Conservation (phyloP, 495 filamentous ascomycete genomes). For the Neurospora sp. region DNA sequence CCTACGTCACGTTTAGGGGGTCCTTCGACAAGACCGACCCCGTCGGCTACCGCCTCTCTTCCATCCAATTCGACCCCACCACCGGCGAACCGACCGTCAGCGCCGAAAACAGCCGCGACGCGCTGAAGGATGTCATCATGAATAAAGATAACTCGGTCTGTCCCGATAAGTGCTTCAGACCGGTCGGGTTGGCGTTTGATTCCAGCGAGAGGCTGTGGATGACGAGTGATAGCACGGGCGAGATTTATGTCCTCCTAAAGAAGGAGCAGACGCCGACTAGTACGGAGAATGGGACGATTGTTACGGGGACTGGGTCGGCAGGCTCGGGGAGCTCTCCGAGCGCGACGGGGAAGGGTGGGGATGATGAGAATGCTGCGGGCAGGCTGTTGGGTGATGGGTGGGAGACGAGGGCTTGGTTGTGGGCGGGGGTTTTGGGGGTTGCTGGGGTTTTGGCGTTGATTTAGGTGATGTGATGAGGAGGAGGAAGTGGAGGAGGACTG, state of each 20-base stretch:
- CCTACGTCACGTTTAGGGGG: conserved; percentile 46
- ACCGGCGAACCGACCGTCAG: conserved; percentile 31
- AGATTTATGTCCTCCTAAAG: conserved; percentile 37
- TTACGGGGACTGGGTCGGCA: conserved; percentile 1
- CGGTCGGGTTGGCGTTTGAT: conserved; percentile 40
- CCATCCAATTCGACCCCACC: conserved; percentile 24
- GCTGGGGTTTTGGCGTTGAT: neutral
- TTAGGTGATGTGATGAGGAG: too few relatives aligned
- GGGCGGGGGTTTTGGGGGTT: neutral
- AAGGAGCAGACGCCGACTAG: conserved; percentile 1
- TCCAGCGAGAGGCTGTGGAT: conserved; percentile 33
- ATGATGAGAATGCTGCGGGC: neutral
- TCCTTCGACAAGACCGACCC: conserved; percentile 39
- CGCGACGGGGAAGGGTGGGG: neutral
- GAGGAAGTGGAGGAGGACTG: too few relatives aligned
- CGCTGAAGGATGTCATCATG: conserved; percentile 35
- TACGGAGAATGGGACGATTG: conserved; percentile 12
- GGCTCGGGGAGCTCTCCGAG: neutral
- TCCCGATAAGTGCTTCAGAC: conserved; percentile 40
- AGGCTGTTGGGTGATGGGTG: neutral
- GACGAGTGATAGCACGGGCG: conserved; percentile 40
- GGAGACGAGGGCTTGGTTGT: conserved; percentile 1
- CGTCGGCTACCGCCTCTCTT: conserved; percentile 40
- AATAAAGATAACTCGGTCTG: conserved; percentile 36
- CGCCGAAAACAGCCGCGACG: conserved; percentile 21